Base-by-base conservation (phyloP, 2,329 filamentous ascomycete genomes). In the Chrysoporthe austroafricana region DNA sequence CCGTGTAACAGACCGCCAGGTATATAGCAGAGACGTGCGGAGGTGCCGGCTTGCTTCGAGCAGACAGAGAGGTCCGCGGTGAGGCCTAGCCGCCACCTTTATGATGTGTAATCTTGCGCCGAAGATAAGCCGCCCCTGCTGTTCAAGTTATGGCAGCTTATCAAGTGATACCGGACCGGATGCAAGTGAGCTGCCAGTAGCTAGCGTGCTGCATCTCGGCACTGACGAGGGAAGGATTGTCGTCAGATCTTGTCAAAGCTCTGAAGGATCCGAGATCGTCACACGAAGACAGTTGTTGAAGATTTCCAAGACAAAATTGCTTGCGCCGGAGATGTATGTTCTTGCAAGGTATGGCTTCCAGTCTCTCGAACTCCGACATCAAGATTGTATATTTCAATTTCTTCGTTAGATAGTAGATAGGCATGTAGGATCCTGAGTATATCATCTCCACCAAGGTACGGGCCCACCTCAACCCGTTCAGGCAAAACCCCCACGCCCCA, bases 131-230 rank as follows among this genome's bases (percentile, higher is more conserved):
- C 59, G 42, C 36, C 57, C n/a, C 14, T 26, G 7, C 21, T 34
- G 18, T 44, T 43, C 21, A 18, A 39, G 21, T 60, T 39, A 14
- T 60, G 43, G 59, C 39, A 61, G 42, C 59, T 61, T 61, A 61
- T 61, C 59, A 34, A 61, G 59, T 48, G 26, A 32, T 43, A 43
- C 59, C 59, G 59, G 59, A 61, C 39, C 59, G 43, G 21, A 61
- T 46, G 57, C 32, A 57, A 57, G 54, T 36, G 34, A 18, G n/a
- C 54, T 34, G 39, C 32, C 34, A 39, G 39, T 21, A 57, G 54
- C 34, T 57, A 57, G 54, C 34, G 54, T n/a, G 54, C 34, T 57
- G 54, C 54, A 36, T 16, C 34, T 18, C 16, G 18, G 14, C 32
- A n/a, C 32, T 9, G 18, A 39, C 21, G 32, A 26, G 34, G 32